Evolutionary conservation across 2,329 filamentous ascomycete genomes (phyloP).

Genomic region (Phoma sp.): DNA sequence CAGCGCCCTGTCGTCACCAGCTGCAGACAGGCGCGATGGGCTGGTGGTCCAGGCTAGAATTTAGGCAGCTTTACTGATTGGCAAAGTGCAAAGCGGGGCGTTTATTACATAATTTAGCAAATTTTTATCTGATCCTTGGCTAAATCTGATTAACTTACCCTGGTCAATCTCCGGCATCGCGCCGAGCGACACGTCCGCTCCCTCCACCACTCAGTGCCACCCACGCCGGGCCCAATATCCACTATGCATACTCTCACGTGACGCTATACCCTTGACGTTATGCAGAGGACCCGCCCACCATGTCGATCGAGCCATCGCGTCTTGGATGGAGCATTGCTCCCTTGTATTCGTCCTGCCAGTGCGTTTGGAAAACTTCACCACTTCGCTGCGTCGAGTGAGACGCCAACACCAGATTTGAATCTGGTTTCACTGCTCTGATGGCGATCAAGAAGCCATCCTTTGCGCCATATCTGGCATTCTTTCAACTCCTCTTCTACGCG

Average conservation of each 20-base stretch:
- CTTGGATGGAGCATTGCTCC: slow-evolving; percentile 29
- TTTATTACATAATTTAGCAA: slow-evolving; percentile 29
- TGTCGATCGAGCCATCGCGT: slow-evolving; percentile 33
- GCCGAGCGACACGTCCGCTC: slow-evolving; percentile 16
- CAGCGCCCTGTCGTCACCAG: slow-evolving; percentile 25
- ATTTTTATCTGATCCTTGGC: slow-evolving; percentile 40
- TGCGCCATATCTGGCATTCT: slow-evolving; percentile 39
- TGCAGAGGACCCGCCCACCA: slow-evolving; percentile 22
- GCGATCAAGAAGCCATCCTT: slow-evolving; percentile 33
- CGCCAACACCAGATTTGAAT: slow-evolving; percentile 17
- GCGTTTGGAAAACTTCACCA: slow-evolving; percentile 28
- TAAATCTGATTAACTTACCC: slow-evolving; percentile 26
- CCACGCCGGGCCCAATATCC: slow-evolving; percentile 15
- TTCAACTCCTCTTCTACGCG: slow-evolving; percentile 45
- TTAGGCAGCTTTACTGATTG: slow-evolving; percentile 19
- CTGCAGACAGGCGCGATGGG: slow-evolving; percentile 21
- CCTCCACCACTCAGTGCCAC: slow-evolving; percentile 19
- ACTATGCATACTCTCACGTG: slow-evolving; percentile 25
- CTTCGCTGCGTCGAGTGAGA: slow-evolving; percentile 21
- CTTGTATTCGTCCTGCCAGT: slow-evolving; percentile 23
- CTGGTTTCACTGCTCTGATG: slow-evolving; percentile 31
- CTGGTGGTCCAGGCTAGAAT: slow-evolving; percentile 42
- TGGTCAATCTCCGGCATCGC: slow-evolving; percentile 19
- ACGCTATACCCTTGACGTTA: slow-evolving; percentile 23
- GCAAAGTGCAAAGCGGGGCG: slow-evolving; percentile 16